phyloP scores from a whole-genome alignment of 2,329 filamentous ascomycete species.

The Dactylonectria macrodidyma region DNA sequence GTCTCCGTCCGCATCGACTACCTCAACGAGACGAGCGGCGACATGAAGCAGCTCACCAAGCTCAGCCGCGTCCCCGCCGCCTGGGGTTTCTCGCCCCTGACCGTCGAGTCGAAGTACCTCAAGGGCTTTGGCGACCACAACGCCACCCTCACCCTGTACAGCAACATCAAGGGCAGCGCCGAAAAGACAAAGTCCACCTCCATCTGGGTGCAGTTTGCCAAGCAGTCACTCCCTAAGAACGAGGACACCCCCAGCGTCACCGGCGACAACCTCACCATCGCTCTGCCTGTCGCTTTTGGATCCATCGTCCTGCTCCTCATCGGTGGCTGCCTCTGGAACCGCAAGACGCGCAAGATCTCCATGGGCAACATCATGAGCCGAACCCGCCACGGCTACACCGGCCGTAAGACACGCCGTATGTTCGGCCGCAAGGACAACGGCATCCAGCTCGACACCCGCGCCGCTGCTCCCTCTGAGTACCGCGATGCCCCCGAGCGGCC shows the following conservation, averaged over 20 bases:
- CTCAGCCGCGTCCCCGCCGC: conserved; percentile 53
- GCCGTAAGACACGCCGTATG: conserved; percentile 56
- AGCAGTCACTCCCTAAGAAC: conserved; percentile 55
- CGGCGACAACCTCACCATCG: conserved; percentile 65
- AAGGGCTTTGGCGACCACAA: conserved; percentile 58
- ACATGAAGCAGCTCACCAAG: conserved; percentile 56
- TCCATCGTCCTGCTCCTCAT: conserved; percentile 64
- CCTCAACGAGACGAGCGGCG: conserved; percentile 55
- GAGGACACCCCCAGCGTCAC: conserved; percentile 51
- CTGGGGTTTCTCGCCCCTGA: conserved; percentile 65
- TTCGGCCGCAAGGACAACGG: conserved; percentile 55
- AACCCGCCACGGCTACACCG: conserved; percentile 59
- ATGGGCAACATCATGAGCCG: conserved; percentile 69
- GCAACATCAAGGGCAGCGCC: conserved; percentile 52
- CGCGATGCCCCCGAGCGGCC: conserved; percentile 51
- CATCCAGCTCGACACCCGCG: conserved; percentile 62
- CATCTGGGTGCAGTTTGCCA: conserved; percentile 55
- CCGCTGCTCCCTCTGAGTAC: conserved; percentile 49
- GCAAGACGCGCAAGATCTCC: conserved; percentile 63
- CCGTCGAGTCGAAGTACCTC: conserved; percentile 57
- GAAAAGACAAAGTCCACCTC: conserved; percentile 59
- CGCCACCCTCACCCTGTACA: conserved; percentile 63
- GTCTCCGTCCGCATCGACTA: conserved; percentile 58
- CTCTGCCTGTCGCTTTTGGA: conserved; percentile 65
- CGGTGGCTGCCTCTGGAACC: conserved; percentile 71